Evolutionary conservation across 208 protist species (phyloP).

Genomic region (Leishmania gerbilli): DNA sequence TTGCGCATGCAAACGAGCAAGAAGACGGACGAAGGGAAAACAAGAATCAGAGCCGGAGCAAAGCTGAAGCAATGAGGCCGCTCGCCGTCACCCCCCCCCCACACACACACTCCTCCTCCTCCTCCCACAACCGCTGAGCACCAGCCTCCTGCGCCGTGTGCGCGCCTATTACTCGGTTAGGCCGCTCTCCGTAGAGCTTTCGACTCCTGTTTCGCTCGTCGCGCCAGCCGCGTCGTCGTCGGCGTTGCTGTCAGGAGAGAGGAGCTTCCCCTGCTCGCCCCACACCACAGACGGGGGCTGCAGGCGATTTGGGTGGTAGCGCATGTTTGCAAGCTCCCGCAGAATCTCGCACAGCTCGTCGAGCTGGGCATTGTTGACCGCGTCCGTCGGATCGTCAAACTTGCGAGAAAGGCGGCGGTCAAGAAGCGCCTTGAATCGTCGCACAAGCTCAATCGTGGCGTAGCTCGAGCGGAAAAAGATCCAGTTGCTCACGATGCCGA

Average conservation of each 20-base stretch:
- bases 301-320: slow-evolving; percentile 50
- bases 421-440: slow-evolving; percentile 62
- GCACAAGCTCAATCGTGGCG: slow-evolving; percentile 55
- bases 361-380: slow-evolving; percentile 61
- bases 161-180: background rate
- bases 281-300: slow-evolving; percentile 28
- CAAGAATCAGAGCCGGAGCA: background rate
- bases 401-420: slow-evolving; percentile 57
- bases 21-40: background rate
- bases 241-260: slow-evolving; percentile 31
- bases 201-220: background rate
- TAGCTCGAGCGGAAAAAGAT: slow-evolving; percentile 67
- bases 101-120: background rate
- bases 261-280: slow-evolving; percentile 59
- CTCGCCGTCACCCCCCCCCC: no score
- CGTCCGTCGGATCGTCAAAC: slow-evolving; percentile 53
- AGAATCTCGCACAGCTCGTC: slow-evolving; percentile 64
- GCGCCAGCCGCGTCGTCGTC: slow-evolving; percentile 6
- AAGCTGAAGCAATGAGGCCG: background rate
- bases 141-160: background rate
- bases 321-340: slow-evolving; percentile 55
- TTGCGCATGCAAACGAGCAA: background rate
- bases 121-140: no score
- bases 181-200: background rate
- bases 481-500: slow-evolving; percentile 74